Percentiles rank a stretch among this genome's conserved stretches.
Evolutionary conservation across 768 basidiomycete genomes (phyloP).

Genomic region (Tricholoma flavovirens): DNA sequence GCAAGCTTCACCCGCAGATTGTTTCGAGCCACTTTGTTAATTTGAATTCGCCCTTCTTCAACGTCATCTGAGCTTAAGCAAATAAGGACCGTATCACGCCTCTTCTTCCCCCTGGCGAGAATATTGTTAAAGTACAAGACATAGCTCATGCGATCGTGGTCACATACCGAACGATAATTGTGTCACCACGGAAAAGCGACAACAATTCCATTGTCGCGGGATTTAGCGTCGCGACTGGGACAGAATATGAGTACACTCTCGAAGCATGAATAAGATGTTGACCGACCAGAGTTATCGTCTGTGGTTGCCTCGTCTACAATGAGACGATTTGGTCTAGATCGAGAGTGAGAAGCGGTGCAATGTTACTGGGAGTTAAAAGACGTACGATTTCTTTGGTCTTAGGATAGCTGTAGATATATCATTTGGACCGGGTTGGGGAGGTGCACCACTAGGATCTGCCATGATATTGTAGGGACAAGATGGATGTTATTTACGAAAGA

Average conservation of each 20-base stretch:
- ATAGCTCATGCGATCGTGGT: neutral
- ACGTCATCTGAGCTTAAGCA: slow-evolving; percentile 94
- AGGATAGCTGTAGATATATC: slow-evolving; percentile 94
- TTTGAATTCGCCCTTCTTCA: slow-evolving; percentile 95
- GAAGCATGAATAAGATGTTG: neutral
- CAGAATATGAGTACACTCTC: slow-evolving; percentile 12
- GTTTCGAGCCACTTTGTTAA: slow-evolving; percentile 99
- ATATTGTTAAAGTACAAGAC: slow-evolving; percentile 1
- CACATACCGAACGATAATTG: slow-evolving; percentile 84
- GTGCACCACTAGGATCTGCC: slow-evolving; percentile 82
- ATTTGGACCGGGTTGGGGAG: slow-evolving; percentile 80
- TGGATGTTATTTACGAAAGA: slow-evolving; percentile 8
- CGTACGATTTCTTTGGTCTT: slow-evolving; percentile 96
- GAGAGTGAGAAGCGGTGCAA: slow-evolving; percentile 14
- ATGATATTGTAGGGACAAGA: slow-evolving; percentile 23
- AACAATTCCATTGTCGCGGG: slow-evolving; percentile 95
- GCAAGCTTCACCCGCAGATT: slow-evolving; percentile 97
- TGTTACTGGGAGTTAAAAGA: slow-evolving; percentile 15
- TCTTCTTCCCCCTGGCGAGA: slow-evolving; percentile 81
- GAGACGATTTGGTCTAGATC: slow-evolving; percentile 85
- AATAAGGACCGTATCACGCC: slow-evolving; percentile 95
- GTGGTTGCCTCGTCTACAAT: slow-evolving; percentile 92
- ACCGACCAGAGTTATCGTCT: slow-evolving; percentile 92
- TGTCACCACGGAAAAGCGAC: slow-evolving; percentile 94
- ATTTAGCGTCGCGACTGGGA: slow-evolving; percentile 86